Evolutionary conservation across 306 rosid species (phyloP).

Genomic region (Urtica urens): DNA sequence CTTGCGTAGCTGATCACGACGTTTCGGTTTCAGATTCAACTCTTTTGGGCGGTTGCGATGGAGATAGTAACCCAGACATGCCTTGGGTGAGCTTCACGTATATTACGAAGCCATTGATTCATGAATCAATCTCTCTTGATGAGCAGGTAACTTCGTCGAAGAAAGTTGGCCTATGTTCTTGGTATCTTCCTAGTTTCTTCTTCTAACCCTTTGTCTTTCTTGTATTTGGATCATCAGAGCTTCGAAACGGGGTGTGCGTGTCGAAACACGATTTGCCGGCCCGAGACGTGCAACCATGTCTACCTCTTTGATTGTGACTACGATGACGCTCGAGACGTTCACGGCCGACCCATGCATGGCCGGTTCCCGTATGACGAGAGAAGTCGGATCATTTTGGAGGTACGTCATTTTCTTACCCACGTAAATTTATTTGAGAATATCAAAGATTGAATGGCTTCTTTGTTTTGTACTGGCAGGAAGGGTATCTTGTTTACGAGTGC

Average conservation of each 20-base stretch:
- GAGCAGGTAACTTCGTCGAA: slow-evolving; percentile 46
- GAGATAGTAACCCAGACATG: slow-evolving; percentile 28
- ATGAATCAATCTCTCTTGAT: slow-evolving; percentile 49
- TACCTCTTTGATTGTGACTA: slow-evolving; percentile 86
- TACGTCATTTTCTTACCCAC: slow-evolving; percentile 21
- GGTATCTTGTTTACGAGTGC: slow-evolving; percentile 95
- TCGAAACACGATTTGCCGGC: slow-evolving; percentile 48
- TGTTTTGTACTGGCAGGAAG: slow-evolving; percentile 58
- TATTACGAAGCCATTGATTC: slow-evolving; percentile 54
- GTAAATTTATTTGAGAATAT: too few species aligned
- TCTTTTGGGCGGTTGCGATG: slow-evolving; percentile 21
- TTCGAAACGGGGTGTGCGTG: slow-evolving; percentile 80
- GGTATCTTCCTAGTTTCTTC: slow-evolving; percentile 6
- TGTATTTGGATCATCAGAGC: slow-evolving; percentile 32
- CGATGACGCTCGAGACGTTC: slow-evolving; percentile 81
- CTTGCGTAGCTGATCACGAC: slow-evolving; percentile 63
- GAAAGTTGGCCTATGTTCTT: not conserved
- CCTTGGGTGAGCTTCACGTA: slow-evolving; percentile 86
- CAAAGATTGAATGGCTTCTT: slow-evolving; percentile 8
- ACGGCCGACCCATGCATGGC: slow-evolving; percentile 74
- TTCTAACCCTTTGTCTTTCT: slow-evolving; percentile 8
- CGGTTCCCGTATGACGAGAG: slow-evolving; percentile 89
- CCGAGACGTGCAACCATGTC: slow-evolving; percentile 86
- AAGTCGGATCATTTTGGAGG: slow-evolving; percentile 87
- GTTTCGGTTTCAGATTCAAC: slow-evolving; percentile 38